Conservation (phyloP, 768 basidiomycete species). For the Lenzites betulinus region DNA sequence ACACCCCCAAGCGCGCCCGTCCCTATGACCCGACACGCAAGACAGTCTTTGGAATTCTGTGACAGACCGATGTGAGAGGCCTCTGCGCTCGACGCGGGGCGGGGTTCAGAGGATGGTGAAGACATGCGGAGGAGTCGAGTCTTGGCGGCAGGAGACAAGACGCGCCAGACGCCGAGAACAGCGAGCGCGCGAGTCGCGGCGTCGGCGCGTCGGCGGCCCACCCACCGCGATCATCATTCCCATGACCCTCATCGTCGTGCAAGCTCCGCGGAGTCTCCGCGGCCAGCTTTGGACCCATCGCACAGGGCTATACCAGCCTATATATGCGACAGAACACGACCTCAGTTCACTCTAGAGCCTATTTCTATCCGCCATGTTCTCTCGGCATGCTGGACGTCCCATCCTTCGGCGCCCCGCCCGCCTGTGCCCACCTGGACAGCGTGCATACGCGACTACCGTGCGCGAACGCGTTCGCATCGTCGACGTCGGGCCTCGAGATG, state of each 20-base stretch:
- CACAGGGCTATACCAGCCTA: neutral
- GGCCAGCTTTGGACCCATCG: neutral
- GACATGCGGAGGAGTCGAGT: neutral
- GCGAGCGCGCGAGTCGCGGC: neutral
- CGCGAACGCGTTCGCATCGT: slow-evolving; percentile 53
- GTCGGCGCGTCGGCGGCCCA: neutral
- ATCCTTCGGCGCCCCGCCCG: neutral
- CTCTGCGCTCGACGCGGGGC: neutral
- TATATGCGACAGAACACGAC: neutral
- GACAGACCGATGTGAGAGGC: neutral
- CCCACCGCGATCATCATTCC: slow-evolving; percentile 3
- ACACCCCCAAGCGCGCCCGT: slow-evolving; percentile 61
- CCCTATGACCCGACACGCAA: slow-evolving; percentile 72
- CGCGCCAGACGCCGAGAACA: neutral
- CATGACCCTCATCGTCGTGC: slow-evolving; percentile 8
- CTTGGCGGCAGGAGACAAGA: neutral
- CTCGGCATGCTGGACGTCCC: neutral
- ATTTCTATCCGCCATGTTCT: slow-evolving; percentile 1
- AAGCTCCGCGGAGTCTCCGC: too few relatives aligned
- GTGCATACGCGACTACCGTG: slow-evolving; percentile 5
- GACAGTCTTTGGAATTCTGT: slow-evolving; percentile 47
- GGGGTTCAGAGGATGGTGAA: neutral
- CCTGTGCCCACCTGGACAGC: neutral
- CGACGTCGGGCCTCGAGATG: slow-evolving; percentile 90
- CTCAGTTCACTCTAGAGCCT: neutral